These are phyloP conservation scores for Saitozyma sp. DNA, from an alignment of 768 basidiomycete species.

Conservation along the genomic window DNA sequence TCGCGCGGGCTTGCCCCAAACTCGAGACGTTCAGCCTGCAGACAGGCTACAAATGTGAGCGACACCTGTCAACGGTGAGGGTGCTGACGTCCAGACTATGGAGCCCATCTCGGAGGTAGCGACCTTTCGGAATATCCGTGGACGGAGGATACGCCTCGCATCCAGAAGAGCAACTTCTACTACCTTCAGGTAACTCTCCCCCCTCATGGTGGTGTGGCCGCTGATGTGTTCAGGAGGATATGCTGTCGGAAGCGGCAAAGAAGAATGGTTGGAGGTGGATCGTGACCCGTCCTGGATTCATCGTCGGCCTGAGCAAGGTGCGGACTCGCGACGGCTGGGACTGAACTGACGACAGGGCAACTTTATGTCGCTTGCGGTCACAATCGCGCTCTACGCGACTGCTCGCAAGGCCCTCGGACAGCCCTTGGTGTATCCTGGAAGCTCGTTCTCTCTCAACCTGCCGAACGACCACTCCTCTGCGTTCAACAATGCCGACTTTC, in stretches of 20 bases:
- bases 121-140: neutral
- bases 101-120: neutral
- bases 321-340: too few relatives aligned
- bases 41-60: neutral
- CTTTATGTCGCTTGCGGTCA: constrained; percentile 1
- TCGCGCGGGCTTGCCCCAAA: too few relatives aligned
- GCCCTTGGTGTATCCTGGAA: neutral
- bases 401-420: neutral
- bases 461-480: neutral
- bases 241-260: neutral
- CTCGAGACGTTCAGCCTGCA: neutral
- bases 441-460: neutral
- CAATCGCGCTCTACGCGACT: neutral
- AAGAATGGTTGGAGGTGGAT: neutral
- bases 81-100: neutral
- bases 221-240: neutral
- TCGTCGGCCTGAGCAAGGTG: neutral
- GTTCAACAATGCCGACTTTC: neutral
- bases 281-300: neutral
- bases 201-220: too few relatives aligned
- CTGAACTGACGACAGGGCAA: too few relatives aligned
- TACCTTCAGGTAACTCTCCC: neutral
- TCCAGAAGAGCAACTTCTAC: neutral
- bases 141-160: neutral
- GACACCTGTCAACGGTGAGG: neutral